phyloP scores from a whole-genome alignment of 2,329 filamentous ascomycete species.

The Paradendryphiella salina region DNA sequence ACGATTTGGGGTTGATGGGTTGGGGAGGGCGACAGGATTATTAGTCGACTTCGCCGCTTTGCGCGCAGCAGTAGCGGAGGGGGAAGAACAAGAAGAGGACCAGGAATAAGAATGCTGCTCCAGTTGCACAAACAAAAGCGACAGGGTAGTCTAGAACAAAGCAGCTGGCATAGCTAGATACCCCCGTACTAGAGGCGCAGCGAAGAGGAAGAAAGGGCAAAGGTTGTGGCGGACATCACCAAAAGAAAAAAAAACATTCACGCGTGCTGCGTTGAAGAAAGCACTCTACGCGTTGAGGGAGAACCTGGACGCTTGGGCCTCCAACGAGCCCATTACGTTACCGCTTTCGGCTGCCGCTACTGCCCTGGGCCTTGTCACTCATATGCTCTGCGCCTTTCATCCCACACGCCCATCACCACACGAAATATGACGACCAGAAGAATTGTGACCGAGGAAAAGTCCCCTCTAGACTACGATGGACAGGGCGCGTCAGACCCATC shows the following conservation, averaged over 20 bases:
- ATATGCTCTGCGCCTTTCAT: not conserved
- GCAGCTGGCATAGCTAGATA: slow-evolving; percentile 13
- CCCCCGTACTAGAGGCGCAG: not conserved
- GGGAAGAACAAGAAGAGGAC: slow-evolving; percentile 3
- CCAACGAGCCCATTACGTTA: slow-evolving; percentile 19
- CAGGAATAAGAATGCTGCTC: slow-evolving; percentile 3
- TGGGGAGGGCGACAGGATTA: not conserved
- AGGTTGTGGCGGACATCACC: slow-evolving; percentile 16
- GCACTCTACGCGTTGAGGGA: slow-evolving; percentile 15
- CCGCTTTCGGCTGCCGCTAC: slow-evolving; percentile 11
- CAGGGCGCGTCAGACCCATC: slow-evolving; percentile 57
- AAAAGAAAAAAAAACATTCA: slow-evolving; percentile 25
- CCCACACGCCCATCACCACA: slow-evolving; percentile 1
- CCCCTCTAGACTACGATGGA: slow-evolving; percentile 55
- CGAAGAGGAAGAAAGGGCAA: slow-evolving; percentile 6
- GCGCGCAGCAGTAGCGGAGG: not conserved
- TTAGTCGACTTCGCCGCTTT: slow-evolving; percentile 3
- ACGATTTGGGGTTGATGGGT: not conserved
- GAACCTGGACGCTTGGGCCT: slow-evolving; percentile 19
- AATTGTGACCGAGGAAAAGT: slow-evolving; percentile 67
- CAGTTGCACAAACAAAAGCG: slow-evolving; percentile 20
- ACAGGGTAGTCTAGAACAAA: slow-evolving; percentile 13
- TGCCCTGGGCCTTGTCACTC: not conserved
- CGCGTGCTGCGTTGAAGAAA: slow-evolving; percentile 11
- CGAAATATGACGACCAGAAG: slow-evolving; percentile 69